Evolutionary conservation across 2,329 filamentous ascomycete species (phyloP).

Genomic region (Pestalotiopsis sp.): DNA sequence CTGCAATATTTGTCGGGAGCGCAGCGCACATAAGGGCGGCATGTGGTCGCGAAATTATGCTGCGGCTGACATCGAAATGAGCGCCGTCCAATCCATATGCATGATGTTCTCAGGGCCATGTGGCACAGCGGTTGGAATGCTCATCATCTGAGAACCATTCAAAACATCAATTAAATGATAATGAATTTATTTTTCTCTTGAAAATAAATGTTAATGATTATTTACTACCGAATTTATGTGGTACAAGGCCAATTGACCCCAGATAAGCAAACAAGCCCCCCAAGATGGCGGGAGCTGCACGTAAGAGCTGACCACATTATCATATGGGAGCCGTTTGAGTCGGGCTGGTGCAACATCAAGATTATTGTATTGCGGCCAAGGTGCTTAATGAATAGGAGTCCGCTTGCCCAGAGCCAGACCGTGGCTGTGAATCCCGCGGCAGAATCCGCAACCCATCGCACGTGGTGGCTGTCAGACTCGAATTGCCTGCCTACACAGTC

Average conservation of each 20-base stretch:
- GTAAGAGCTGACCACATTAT: slow-evolving; percentile 9
- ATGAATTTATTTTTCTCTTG: not conserved
- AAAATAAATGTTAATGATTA: not conserved
- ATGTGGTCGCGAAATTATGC: not conserved
- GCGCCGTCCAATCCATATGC: not conserved
- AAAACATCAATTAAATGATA: not conserved
- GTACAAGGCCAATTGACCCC: not conserved
- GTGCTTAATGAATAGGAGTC: not conserved
- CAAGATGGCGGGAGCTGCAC: not conserved
- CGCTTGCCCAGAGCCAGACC: not conserved
- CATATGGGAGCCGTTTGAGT: not conserved
- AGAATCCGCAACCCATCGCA: not conserved
- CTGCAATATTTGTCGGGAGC: not conserved
- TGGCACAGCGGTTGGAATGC: not conserved
- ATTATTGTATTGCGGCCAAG: not conserved
- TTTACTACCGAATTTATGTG: not conserved
- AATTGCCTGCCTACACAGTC: not conserved
- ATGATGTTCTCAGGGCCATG: not conserved
- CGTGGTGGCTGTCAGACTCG: slow-evolving; percentile 5
- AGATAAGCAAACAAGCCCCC: not conserved
- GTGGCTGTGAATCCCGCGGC: not conserved
- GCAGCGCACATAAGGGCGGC: not conserved
- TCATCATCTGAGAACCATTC: not conserved
- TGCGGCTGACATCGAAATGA: slow-evolving; percentile 5
- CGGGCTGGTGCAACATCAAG: not conserved